A percentile compares a stretch with the other conserved stretches of the same genome.
Evolutionary conservation across 257 asterid species (phyloP).

Genomic region (Dorcoceras hygrometricum): DNA sequence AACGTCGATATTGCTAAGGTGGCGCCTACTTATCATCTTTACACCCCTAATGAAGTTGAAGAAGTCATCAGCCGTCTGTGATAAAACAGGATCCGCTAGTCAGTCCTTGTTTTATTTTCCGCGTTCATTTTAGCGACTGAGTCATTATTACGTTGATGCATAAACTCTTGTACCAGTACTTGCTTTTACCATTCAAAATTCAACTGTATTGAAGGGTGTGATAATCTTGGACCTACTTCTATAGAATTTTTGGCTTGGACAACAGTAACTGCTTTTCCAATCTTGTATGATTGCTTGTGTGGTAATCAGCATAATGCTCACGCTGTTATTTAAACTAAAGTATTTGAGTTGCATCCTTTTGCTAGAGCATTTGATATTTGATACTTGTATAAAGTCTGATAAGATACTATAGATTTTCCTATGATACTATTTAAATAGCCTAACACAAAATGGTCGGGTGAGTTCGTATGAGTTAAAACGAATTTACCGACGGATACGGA

Average conservation of each 20-base stretch:
- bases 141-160: constrained; percentile 6
- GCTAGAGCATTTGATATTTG: no score
- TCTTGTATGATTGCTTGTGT: no score
- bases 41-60: constrained; percentile 80
- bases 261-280: not conserved
- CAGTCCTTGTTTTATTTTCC: constrained; percentile 12
- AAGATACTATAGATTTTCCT: no score
- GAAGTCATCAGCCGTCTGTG: constrained; percentile 70
- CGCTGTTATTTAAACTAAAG: no score
- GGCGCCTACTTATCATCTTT: constrained; percentile 77
- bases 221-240: not conserved
- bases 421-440: no score
- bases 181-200: not conserved
- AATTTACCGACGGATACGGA: no score
- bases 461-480: no score
- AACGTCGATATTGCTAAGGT: constrained; percentile 92
- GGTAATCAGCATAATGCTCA: no score
- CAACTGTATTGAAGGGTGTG: constrained; percentile 8
- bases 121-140: not conserved
- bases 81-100: constrained; percentile 18
- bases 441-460: no score
- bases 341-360: no score
- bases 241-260: not conserved
- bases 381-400: no score
- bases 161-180: constrained; percentile 17